Percentiles rank a stretch among this genome's conserved stretches.
phyloP scores from a whole-genome alignment of 2,329 filamentous ascomycete genomes.

The Ilyonectria sp. region DNA sequence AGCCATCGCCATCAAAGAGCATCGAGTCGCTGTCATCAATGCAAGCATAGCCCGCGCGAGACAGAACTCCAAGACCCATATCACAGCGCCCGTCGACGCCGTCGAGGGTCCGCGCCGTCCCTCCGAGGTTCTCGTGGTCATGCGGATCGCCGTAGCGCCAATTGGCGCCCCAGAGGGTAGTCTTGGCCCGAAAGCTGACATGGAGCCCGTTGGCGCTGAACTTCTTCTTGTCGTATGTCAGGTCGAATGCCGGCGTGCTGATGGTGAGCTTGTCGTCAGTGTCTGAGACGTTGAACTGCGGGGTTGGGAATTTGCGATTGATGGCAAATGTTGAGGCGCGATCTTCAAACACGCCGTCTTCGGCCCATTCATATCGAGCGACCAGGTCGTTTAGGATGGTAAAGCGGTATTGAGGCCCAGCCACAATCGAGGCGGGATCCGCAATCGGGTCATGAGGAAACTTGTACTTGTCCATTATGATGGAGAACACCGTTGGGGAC shows the following conservation, averaged over 20 bases:
- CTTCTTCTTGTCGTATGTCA: slow-evolving; percentile 70
- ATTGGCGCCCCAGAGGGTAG: slow-evolving; percentile 56
- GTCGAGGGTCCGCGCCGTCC: slow-evolving; percentile 70
- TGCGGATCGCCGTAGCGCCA: slow-evolving; percentile 62
- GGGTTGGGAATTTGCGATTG: slow-evolving; percentile 60
- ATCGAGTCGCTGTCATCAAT: slow-evolving; percentile 71
- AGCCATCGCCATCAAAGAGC: slow-evolving; percentile 69
- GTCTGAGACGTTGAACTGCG: slow-evolving; percentile 65
- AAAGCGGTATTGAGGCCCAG: slow-evolving; percentile 66
- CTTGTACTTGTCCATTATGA: slow-evolving; percentile 40
- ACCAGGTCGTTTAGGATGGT: slow-evolving; percentile 70
- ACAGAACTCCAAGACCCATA: slow-evolving; percentile 66
- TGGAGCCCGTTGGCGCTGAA: slow-evolving; percentile 67
- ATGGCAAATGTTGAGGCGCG: slow-evolving; percentile 74
- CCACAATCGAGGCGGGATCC: slow-evolving; percentile 35
- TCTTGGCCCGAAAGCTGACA: slow-evolving; percentile 60
- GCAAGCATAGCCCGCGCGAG: slow-evolving; percentile 64
- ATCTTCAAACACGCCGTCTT: slow-evolving; percentile 73
- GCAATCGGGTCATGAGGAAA: slow-evolving; percentile 39
- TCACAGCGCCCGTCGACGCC: slow-evolving; percentile 64
- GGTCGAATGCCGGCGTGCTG: slow-evolving; percentile 67
- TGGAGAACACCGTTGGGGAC: neutral
- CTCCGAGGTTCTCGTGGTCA: slow-evolving; percentile 56
- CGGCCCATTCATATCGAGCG: slow-evolving; percentile 74
- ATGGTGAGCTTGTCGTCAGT: slow-evolving; percentile 66